These are phyloP conservation scores for Eucalyptus erythrocorys DNA, from an alignment of 345 rosid genomes.

Conservation along the genomic window DNA sequence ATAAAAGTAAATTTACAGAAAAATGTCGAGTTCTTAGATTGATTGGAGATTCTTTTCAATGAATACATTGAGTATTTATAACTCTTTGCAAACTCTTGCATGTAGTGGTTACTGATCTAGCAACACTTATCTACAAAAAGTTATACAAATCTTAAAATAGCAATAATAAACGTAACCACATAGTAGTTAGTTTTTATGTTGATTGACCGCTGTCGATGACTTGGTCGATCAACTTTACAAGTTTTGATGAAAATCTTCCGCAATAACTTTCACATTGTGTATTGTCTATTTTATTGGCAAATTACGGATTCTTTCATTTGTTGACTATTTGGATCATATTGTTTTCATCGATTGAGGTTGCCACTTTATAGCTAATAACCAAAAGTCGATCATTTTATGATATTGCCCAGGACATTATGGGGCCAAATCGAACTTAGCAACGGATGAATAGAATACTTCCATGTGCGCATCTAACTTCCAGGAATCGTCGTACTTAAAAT, in stretches of 20 bases:
- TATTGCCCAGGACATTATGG: accelerated
- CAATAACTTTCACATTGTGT: not conserved
- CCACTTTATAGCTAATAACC: not conserved
- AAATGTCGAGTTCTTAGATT: too few species aligned
- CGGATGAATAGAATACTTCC: not conserved
- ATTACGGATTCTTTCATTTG: not conserved
- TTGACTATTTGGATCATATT: accelerated
- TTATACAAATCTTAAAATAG: too few species aligned
- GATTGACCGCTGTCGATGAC: not conserved
- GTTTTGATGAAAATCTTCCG: not conserved
- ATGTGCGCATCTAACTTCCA: not conserved
- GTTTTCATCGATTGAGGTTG: not conserved
- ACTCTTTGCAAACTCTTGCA: not conserved
- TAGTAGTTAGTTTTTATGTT: not conserved
- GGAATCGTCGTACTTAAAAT: not conserved
- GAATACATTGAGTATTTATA: not conserved
- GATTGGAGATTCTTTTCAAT: not conserved
- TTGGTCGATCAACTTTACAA: not conserved
- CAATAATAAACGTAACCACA: accelerated
- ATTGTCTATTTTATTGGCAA: not conserved
- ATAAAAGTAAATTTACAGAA: too few species aligned
- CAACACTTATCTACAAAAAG: not conserved
- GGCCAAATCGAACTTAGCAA: not conserved
- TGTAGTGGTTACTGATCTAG: not conserved
- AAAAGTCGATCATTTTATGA: not conserved